A percentile compares a stretch with the other conserved stretches of the same genome.
phyloP scores from a whole-genome alignment of 371 early-diverging fungal genomes.

The Choanephora cucurbitarum region DNA sequence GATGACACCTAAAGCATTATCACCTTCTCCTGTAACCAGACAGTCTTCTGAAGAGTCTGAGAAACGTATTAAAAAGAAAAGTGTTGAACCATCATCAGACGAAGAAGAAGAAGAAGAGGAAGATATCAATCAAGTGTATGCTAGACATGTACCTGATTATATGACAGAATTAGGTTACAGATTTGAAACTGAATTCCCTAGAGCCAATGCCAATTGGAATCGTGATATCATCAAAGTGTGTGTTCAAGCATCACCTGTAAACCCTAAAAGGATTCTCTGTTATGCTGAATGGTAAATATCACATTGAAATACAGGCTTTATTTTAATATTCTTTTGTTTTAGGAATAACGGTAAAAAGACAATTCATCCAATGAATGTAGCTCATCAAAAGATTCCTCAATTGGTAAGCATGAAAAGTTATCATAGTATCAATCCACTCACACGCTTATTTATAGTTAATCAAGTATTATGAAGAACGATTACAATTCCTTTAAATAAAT shows the following conservation, averaged over 20 bases:
- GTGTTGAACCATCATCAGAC: no score
- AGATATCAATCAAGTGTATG: neutral
- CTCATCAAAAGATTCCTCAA: constrained; percentile 28
- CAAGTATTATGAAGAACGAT: constrained; percentile 26
- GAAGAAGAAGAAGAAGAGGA: constrained; percentile 4
- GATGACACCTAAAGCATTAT: constrained; percentile 3
- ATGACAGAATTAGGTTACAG: constrained; percentile 18
- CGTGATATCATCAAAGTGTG: constrained; percentile 13
- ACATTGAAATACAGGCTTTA: neutral
- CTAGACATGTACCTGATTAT: constrained; percentile 16
- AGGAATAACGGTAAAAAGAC: constrained; percentile 37
- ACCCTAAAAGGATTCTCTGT: constrained; percentile 14
- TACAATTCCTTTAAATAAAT: constrained; percentile 22
- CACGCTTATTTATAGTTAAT: constrained; percentile 21
- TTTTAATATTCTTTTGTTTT: neutral
- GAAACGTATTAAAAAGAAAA: neutral
- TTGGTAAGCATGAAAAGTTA: constrained; percentile 13
- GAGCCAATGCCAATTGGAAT: constrained; percentile 13
- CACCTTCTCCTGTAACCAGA: no score
- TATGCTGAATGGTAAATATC: constrained; percentile 34
- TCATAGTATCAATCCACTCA: constrained; percentile 1
- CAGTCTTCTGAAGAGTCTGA: neutral
- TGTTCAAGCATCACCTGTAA: constrained; percentile 27
- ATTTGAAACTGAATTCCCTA: constrained; percentile 10
- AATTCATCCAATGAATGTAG: constrained; percentile 31